A percentile compares a stretch with the other conserved stretches of the same genome.
Evolutionary conservation across 1,139 yeast species (phyloP).

Genomic region (Zhuliangozyma parablackwelliae): DNA sequence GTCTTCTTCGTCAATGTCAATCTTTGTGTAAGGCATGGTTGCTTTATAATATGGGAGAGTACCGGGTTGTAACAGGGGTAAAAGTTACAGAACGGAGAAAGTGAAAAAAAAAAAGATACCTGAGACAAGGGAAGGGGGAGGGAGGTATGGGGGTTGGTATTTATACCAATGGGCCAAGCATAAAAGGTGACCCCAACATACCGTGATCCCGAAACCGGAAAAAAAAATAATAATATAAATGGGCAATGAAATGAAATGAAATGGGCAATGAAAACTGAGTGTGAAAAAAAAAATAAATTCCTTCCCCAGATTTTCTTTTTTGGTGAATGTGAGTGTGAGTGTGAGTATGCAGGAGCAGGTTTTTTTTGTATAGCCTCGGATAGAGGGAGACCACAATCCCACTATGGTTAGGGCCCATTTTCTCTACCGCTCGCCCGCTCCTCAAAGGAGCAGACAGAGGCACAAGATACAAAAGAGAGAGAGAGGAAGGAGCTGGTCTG

Average conservation of each 20-base stretch:
- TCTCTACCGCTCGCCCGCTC: too few relatives aligned
- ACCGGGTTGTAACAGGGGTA: not conserved
- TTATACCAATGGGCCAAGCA: not conserved
- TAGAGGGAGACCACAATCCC: not conserved
- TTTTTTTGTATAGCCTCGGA: conserved; percentile 1
- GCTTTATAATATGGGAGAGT: not conserved
- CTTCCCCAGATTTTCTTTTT: conserved; percentile 6
- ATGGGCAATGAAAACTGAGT: not conserved
- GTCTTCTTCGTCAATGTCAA: conserved; percentile 60
- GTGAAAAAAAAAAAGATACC: not conserved
- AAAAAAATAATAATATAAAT: too few relatives aligned
- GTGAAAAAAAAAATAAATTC: not conserved
- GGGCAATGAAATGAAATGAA: too few relatives aligned
- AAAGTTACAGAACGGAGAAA: not conserved
- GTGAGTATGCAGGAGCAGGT: not conserved
- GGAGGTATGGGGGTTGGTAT: too few relatives aligned
- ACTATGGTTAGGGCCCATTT: too few relatives aligned
- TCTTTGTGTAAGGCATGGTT: conserved; percentile 47
- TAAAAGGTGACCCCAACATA: too few relatives aligned
- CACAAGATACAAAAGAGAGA: too few relatives aligned
- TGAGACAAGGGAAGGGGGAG: not conserved
- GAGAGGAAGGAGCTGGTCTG: too few relatives aligned
- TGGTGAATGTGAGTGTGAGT: too few relatives aligned
- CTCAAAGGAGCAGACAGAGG: too few relatives aligned
- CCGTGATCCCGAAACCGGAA: too few relatives aligned